Conservation (phyloP, 306 rosid species). For the Sophora flavescens region DNA sequence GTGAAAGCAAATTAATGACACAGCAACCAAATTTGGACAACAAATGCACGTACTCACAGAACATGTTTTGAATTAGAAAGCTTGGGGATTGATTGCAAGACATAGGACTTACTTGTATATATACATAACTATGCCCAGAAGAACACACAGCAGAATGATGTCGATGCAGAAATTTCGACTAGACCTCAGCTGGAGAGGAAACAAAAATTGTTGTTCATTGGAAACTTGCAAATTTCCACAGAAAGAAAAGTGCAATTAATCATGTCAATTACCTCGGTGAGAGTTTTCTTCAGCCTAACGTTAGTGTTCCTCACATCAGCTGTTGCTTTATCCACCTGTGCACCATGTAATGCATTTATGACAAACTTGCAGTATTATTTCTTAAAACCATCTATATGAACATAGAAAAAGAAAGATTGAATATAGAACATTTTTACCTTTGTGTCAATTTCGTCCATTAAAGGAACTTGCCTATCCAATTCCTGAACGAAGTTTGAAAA, state of each 20-base stretch:
- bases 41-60: conserved; percentile 11
- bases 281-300: conserved; percentile 76
- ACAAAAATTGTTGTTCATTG: conserved; percentile 39
- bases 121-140: conserved; percentile 75
- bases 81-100: background rate
- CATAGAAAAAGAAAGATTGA: background rate
- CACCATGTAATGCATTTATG: conserved; percentile 28
- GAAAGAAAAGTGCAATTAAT: conserved; percentile 22
- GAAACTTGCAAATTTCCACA: conserved; percentile 23
- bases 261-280: conserved; percentile 64
- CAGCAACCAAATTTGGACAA: conserved; percentile 4
- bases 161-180: conserved; percentile 88
- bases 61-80: conserved; percentile 13
- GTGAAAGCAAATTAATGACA: conserved; percentile 8
- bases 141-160: conserved; percentile 76
- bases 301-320: conserved; percentile 71
- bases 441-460: conserved; percentile 83
- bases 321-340: conserved; percentile 76
- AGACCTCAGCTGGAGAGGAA: conserved; percentile 76
- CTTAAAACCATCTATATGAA: conserved; percentile 13
- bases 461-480: conserved; percentile 85
- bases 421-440: conserved; percentile 58
- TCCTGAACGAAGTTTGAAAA: conserved; percentile 65
- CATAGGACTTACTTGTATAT: conserved; percentile 72
- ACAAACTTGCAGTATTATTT: conserved; percentile 1